Evolutionary conservation across 495 filamentous ascomycete species (phyloP), one percentile per base, ranked within the genome.

Genomic region (Penicillium canescens): DNA sequence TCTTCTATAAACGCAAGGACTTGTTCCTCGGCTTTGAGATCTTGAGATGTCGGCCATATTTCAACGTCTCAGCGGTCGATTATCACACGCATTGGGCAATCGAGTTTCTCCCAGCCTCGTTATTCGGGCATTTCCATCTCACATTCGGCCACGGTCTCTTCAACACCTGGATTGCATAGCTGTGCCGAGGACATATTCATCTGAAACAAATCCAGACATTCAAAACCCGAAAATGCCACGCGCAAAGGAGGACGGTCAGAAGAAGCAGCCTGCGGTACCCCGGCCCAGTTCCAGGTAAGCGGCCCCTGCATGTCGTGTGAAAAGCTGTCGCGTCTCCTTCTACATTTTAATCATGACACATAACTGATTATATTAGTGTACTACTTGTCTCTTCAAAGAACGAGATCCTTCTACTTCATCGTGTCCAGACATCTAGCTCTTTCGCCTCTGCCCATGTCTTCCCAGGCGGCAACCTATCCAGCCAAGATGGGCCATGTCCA

Each of bases 401-500:
- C 66, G 83, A 95, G 64, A 82, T 98, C 37, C 82, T 98, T 18
- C 82, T 98, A 18, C 83, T 98, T 3, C 91, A 91, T 61, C 85
- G 94, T 46, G 90, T 96, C 11, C 77, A 85, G 43, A 88, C 84
- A 1, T 93, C 91, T 3, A 82, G 79, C 6, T 87, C 91, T 20
- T 98, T 97, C 56, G 82, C 94, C 12, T 93, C 89, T 0, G 93
- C 92, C 0, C 92, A 98, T 64, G 94, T 98, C 51, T 98, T 98
- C 61, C 94, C 94, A 0, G 94, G 94, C n/a, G 94, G 94, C 0
- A 92, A 94, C 56, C 73, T 95, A 7, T 88, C 87, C 0, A 46
- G 71, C 0, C 81, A 83, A 38, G 91, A 96, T 52, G 90, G 86
- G 7, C 55, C 70, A 0, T 75, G 85, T 24, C 82, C 84, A 6